These are phyloP conservation scores for Xylariales sp. DNA, from an alignment of 2,329 filamentous ascomycete genomes.

Conservation along the genomic window DNA sequence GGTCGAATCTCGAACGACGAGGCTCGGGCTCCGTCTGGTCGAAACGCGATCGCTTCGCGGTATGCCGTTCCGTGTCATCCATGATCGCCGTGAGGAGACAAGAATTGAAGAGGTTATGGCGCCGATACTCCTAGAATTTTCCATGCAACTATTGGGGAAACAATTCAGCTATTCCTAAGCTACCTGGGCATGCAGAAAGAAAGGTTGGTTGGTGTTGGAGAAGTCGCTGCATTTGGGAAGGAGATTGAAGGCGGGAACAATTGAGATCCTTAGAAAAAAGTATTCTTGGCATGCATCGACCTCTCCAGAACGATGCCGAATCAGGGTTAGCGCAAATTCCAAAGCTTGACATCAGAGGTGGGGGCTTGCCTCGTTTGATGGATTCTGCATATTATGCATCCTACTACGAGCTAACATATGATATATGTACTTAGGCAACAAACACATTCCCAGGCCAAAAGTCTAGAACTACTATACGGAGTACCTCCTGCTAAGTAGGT, in stretches of 20 bases:
- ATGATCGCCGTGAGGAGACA: conserved; percentile 57
- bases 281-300: conserved; percentile 30
- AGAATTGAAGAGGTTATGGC: neutral
- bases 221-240: conserved; percentile 25
- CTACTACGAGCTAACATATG: too few relatives aligned
- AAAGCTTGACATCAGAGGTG: conserved; percentile 19
- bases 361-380: conserved; percentile 2
- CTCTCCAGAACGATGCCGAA: conserved; percentile 8
- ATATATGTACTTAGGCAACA: too few relatives aligned
- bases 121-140: neutral
- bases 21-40: conserved; percentile 90
- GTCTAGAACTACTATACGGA: too few relatives aligned
- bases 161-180: neutral
- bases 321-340: conserved; percentile 23
- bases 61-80: conserved; percentile 80
- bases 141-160: neutral
- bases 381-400: conserved; percentile 3
- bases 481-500: neutral
- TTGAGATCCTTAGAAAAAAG: conserved; percentile 38
- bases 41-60: conserved; percentile 88
- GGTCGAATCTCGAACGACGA: conserved; percentile 85
- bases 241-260: conserved; percentile 26
- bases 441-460: too few relatives aligned
- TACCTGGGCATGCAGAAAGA: neutral
- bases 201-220: conserved; percentile 31